Evolutionary conservation across 2,329 filamentous ascomycete genomes (phyloP), one percentile per base, ranked within the genome.

Genomic region (Pseudocercospora musae): DNA sequence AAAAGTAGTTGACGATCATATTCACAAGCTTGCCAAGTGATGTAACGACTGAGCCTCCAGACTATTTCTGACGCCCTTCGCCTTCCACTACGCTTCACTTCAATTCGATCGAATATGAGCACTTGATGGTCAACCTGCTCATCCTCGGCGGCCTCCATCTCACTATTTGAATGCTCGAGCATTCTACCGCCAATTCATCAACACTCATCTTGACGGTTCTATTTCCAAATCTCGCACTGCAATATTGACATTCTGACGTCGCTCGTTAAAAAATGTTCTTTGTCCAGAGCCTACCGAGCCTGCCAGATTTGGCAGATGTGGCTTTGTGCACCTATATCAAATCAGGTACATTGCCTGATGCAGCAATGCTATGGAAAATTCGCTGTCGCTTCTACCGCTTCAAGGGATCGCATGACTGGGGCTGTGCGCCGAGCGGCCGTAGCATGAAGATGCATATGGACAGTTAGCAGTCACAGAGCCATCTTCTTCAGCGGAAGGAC

Each of bases 311-410:
- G 37, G 44, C 21, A 44, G 18, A 20, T 46, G 53, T 42, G 59
- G 59, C 59, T 58, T 62, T 58, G 54, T 33, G 18, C 23, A 10
- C 5, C 55, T 49, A 44, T 53, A 52, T 58, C 37, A 48, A 57
- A 58, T 53, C 46, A 52, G 59, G 31, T n/a, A n/a, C 29, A 31
- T 33, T 62, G 2, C 59, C 59, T 18, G 27, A 31, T 10, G 25
- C 23, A 21, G 13, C 40, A 48, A 20, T 46, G 21, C 3, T 27
- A 29, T 25, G 49, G 13, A 33, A 31, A 10, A 21, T 48, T 27
- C 23, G 40, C 37, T n/a, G 10, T 18, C 21, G 10, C 6, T 15
- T n/a, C 9, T 8, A 33, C 54, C 55, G 54, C 29, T 61, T 57
- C 20, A 46, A 56, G 53, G 42, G 10, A 61, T 57, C 53, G 53